Evolutionary conservation across 345 rosid genomes (phyloP), one percentile per base, ranked within the genome.

Genomic region (Salix suchowensis): DNA sequence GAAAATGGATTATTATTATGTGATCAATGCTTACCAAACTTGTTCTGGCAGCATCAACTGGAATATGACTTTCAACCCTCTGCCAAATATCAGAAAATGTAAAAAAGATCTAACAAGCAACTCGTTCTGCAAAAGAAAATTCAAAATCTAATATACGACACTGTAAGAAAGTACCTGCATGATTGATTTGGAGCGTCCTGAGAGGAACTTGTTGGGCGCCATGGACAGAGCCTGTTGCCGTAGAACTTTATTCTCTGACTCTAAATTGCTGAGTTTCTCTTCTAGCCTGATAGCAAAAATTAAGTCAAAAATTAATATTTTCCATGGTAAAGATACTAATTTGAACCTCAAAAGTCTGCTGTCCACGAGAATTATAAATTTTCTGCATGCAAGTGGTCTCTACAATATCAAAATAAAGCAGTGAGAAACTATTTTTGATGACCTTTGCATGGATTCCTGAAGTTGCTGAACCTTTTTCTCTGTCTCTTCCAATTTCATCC

Each of bases 151-250:
- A 46, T 3, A 28, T 7, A 28, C 21, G n/a, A 32, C 34, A 61
- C 39, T 54, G 58, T 36, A 37, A 21, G 40, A 4, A 72, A 72
- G 50, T 85, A 92, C 98, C 96, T 92, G 97, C 84, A 94, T 61
- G 72, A 86, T 90, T 62, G 98, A 94, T 85, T 97, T 84, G 74
- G 97, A 92, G 78, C 98, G 96, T 61, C 94, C 96, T 37, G 98
- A 92, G 73, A 94, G 92, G 85, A 91, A 91, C 81, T 90, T 92
- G 70, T 88, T 94, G n/a, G 98, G 96, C 77, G 98, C 89, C 90
- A 94, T 88, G 37, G 97, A 90, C 72, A 94, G 92, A 70, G 97
- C 97, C 81, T 94, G 98, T 79, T 94, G 98, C 61, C 97, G 85
- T 61, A 94, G 86, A 34, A 94, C 98, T 91, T 90, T 87, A 77